Evolutionary conservation across 1,284 basidiomycete species (phyloP), one percentile per base, ranked within the genome.

Genomic region (Farysia itapuensis): DNA sequence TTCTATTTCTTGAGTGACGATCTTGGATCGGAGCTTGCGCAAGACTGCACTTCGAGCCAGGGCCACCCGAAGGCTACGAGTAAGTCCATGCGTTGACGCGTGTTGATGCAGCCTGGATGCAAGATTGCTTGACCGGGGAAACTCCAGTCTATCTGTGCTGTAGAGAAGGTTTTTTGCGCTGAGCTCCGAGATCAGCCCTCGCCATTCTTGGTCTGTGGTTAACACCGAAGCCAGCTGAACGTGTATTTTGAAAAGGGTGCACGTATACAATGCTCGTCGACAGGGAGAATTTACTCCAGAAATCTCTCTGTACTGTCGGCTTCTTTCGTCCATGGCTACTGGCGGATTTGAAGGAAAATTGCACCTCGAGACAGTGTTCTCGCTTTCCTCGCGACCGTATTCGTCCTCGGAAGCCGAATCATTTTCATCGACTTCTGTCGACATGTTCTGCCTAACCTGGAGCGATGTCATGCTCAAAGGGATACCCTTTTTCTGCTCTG

Each of bases 191-290:
- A 51, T 37, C 21, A 34, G 58, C 9, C 35, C 18, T 13, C 48
- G 47, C 0, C 44, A 33, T 25, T 50, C 47, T 9, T 33, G 33
- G 16, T 60, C 53, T 11, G 24, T 39, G 9, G 48, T 49, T 4
- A 58, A 29, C 0, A 39, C 45, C 4, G 45, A 24, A 1, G 59
- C 60, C 4, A 72, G 53, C 22, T 70, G 67, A 20, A 58, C 47
- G 41, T 72, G 67, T 3, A 70, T 58, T 40, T 72, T 72, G 46
- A 67, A 58, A 19, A 72, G 40, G 1, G 70, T 72, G 43, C 67
- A 67, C 13, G 60, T 56, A 48, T 72, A 70, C 4, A 70, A 39
- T 3, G 70, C 61, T n/a, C 56, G 57, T 41, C 67, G n/a, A n/a
- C n/a, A n/a, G n/a, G n/a, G n/a, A n/a, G n/a, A n/a, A n/a, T n/a